phyloP scores from a whole-genome alignment of 805 yeast genomes.

The Monosporozyma servazzii region DNA sequence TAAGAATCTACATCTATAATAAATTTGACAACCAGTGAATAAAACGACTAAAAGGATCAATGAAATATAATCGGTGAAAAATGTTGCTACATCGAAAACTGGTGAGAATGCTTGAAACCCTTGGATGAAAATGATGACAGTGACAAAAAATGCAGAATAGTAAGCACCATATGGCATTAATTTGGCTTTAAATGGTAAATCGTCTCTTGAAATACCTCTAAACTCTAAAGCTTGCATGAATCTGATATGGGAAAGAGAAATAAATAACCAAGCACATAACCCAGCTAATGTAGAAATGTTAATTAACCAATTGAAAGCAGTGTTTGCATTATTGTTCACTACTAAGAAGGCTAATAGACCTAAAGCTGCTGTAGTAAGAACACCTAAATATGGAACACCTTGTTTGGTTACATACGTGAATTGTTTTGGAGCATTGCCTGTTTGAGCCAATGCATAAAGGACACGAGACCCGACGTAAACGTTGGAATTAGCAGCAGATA shows the following conservation, averaged over 20 bases:
- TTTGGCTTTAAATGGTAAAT: slow-evolving; percentile 58
- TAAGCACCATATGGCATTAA: slow-evolving; percentile 58
- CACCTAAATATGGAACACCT: slow-evolving; percentile 56
- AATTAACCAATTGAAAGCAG: slow-evolving; percentile 58
- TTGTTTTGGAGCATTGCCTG: slow-evolving; percentile 49
- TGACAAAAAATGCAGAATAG: slow-evolving; percentile 45
- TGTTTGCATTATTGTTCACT: slow-evolving; percentile 38
- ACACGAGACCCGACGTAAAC: slow-evolving; percentile 67
- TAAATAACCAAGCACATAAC: slow-evolving; percentile 57
- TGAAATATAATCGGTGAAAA: slow-evolving; percentile 59
- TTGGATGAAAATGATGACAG: slow-evolving; percentile 55
- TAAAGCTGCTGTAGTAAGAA: slow-evolving; percentile 43
- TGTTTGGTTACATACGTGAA: slow-evolving; percentile 44
- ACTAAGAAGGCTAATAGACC: slow-evolving; percentile 54
- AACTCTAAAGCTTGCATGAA: slow-evolving; percentile 51
- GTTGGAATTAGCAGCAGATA: slow-evolving; percentile 73
- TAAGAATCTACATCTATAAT: slow-evolving; percentile 39
- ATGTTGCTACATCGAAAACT: slow-evolving; percentile 40
- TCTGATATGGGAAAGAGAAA: slow-evolving; percentile 49
- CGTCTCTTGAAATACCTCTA: slow-evolving; percentile 53
- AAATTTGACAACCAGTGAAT: slow-evolving; percentile 44
- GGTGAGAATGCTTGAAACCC: slow-evolving; percentile 58
- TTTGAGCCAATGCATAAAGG: slow-evolving; percentile 51
- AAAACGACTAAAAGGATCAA: slow-evolving; percentile 43
- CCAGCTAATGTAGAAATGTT: slow-evolving; percentile 63